phyloP scores from a whole-genome alignment of 805 yeast genomes.

The Candida berthetii region DNA sequence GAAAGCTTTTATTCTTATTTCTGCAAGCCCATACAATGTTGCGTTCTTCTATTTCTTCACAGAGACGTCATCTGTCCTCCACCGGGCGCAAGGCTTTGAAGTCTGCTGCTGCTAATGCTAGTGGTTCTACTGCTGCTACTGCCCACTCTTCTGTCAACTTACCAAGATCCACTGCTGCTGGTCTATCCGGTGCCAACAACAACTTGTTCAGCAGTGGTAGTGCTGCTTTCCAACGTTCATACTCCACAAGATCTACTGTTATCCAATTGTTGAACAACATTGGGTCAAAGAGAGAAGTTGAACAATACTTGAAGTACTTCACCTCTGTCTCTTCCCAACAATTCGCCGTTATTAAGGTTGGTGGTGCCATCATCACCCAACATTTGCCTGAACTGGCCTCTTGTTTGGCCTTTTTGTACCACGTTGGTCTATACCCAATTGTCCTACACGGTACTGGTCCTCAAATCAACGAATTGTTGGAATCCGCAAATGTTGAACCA shows the following conservation, averaged over 20 bases:
- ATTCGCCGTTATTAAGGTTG: slow-evolving; percentile 97
- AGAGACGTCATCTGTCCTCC: slow-evolving; percentile 19
- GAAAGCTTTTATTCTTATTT: no score
- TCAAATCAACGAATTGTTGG: slow-evolving; percentile 90
- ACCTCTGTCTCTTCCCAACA: slow-evolving; percentile 95
- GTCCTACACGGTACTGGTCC: slow-evolving; percentile 99
- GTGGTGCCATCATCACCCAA: slow-evolving; percentile 98
- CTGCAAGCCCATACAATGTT: slow-evolving; percentile 16
- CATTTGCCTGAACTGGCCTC: slow-evolving; percentile 91
- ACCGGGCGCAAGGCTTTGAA: slow-evolving; percentile 11
- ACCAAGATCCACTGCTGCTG: slow-evolving; percentile 8
- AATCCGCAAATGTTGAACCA: slow-evolving; percentile 92
- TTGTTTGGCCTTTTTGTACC: slow-evolving; percentile 92
- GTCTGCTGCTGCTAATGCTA: slow-evolving; percentile 5
- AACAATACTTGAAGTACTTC: slow-evolving; percentile 93
- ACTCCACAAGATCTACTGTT: slow-evolving; percentile 89
- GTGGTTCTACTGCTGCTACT: slow-evolving; percentile 4
- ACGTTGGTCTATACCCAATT: slow-evolving; percentile 94
- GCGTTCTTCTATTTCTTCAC: slow-evolving; percentile 20
- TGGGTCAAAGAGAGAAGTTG: slow-evolving; percentile 97
- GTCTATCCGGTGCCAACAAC: slow-evolving; percentile 11
- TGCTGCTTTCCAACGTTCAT: slow-evolving; percentile 18
- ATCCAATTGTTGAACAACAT: slow-evolving; percentile 92
- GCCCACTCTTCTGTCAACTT: slow-evolving; percentile 5
- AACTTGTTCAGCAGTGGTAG: slow-evolving; percentile 4